Percentiles rank a stretch among this genome's conserved stretches.
phyloP scores from a whole-genome alignment of 176 grass and related monocot species.

The Calamus simplicifolius region DNA sequence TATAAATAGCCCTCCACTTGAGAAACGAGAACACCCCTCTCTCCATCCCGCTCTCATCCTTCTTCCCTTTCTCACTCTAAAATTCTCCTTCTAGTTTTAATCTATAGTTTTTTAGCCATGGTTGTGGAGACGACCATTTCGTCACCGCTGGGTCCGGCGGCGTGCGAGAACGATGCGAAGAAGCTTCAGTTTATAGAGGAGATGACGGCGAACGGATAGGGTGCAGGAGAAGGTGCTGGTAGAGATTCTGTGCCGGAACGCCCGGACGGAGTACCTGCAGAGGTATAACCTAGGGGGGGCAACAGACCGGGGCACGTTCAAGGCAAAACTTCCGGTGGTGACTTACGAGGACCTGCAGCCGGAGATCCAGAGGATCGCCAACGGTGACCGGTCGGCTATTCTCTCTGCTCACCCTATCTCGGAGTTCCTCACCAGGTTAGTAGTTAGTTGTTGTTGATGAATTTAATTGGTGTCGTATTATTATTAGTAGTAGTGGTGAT shows the following conservation, averaged over 20 bases:
- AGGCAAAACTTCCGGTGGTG: slow-evolving; percentile 12
- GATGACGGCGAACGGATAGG: background rate
- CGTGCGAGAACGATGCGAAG: slow-evolving; percentile 2
- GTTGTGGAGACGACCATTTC: background rate
- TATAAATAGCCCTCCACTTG: background rate
- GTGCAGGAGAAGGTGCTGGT: slow-evolving; percentile 5
- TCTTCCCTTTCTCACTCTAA: background rate
- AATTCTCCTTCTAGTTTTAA: no score
- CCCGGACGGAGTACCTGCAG: slow-evolving; percentile 7
- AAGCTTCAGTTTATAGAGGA: slow-evolving; percentile 14
- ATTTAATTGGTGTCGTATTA: no score
- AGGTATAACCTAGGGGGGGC: background rate
- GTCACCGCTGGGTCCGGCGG: background rate
- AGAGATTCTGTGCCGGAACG: slow-evolving; percentile 8
- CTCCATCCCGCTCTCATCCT: background rate
- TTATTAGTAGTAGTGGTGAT: no score
- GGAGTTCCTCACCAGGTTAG: slow-evolving; percentile 13
- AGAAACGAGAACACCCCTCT: no score
- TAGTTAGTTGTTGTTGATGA: no score
- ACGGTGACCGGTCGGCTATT: slow-evolving; percentile 13
- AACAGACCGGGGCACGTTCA: background rate
- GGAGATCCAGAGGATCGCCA: slow-evolving; percentile 10
- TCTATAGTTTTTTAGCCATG: background rate
- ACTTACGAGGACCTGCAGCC: slow-evolving; percentile 12
- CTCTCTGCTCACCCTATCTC: slow-evolving; percentile 8